These are phyloP conservation scores for Trichoderma reesei DNA, from an alignment of 495 filamentous ascomycete species.

Conservation along the genomic window DNA sequence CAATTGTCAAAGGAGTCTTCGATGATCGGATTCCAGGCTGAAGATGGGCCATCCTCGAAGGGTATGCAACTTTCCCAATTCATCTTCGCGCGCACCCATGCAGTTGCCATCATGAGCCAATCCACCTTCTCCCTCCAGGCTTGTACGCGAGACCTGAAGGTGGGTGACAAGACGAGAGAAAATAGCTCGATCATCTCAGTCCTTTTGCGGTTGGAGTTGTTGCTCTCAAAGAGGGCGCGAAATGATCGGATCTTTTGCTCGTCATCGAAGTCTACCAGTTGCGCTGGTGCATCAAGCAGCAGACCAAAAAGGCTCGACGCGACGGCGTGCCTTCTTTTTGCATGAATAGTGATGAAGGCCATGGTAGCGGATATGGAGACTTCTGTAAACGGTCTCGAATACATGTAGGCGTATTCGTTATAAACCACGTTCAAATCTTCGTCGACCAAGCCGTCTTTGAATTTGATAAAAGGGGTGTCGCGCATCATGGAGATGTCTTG, in stretches of 20 bases:
- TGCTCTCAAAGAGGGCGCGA: background rate
- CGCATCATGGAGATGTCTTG: background rate
- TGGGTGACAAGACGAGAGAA: background rate
- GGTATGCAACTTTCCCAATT: background rate
- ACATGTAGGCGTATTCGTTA: background rate
- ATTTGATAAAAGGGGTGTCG: background rate
- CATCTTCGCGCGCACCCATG: background rate
- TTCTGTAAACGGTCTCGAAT: background rate
- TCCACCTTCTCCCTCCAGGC: background rate
- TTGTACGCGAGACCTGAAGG: background rate
- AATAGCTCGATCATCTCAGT: background rate
- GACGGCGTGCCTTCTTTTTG: background rate
- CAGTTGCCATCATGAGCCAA: background rate
- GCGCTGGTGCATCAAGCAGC: background rate
- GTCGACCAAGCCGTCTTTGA: background rate
- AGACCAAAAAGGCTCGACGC: background rate
- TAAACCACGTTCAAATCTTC: background rate
- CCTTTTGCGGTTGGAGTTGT: background rate
- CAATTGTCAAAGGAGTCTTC: too few relatives aligned
- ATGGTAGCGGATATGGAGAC: background rate
- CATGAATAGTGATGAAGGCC: background rate
- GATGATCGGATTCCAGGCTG: background rate
- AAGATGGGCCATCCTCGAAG: background rate
- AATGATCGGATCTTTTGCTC: background rate
- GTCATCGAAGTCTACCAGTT: background rate